Evolutionary conservation across 2,329 filamentous ascomycete genomes (phyloP), one percentile per base, ranked within the genome.

Genomic region (Penicillium sp.): DNA sequence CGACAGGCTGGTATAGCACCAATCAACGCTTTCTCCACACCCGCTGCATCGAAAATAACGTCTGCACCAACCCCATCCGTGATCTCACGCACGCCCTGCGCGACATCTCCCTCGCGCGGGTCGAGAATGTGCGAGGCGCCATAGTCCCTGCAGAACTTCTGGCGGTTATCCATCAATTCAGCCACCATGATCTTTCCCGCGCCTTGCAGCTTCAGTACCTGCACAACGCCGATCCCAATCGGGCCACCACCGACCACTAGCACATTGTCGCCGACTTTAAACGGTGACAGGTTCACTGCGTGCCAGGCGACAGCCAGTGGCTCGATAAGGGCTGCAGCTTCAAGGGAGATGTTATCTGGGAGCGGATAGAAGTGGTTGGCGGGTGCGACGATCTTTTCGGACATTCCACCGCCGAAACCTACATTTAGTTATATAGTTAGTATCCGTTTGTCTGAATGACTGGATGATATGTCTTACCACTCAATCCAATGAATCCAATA

Each of bases 251-350:
- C 82, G 3, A 83, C 64, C 6, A 85, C 72, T 16, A 85, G 57
- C 1, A 76, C 76, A 0, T 69, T 70, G 11, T 77, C 70, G 1
- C 72, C 73, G 2, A 58, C 43, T 10, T 71, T 70, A 28, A 80
- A 63, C 0, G 73, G 71, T 0, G 73, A 73, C 3, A 76, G 67
- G 4, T 72, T 70, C 8, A 82, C 74, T 0, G 80, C 81, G 55
- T 85, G 82, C 81, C 81, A 84, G 7, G 78, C 80, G 0, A 85
- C 81, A 0, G 79, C 71, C 2, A 85, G 66, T 0, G 82, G 82
- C 54, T 85, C 82, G 6, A 84, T 75, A 3, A 85, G 68, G 0
- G 82, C 81, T 43, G 61, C 55, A 6, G 26, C 72, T 5, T 83
- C 24, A 6, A 53, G 24, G 3, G 49, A 51, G 9, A 63, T 37